A percentile compares a stretch with the other conserved stretches of the same genome.
These are phyloP conservation scores for Amanita jacksonii DNA, from an alignment of 768 basidiomycete species.

Conservation along the genomic window DNA sequence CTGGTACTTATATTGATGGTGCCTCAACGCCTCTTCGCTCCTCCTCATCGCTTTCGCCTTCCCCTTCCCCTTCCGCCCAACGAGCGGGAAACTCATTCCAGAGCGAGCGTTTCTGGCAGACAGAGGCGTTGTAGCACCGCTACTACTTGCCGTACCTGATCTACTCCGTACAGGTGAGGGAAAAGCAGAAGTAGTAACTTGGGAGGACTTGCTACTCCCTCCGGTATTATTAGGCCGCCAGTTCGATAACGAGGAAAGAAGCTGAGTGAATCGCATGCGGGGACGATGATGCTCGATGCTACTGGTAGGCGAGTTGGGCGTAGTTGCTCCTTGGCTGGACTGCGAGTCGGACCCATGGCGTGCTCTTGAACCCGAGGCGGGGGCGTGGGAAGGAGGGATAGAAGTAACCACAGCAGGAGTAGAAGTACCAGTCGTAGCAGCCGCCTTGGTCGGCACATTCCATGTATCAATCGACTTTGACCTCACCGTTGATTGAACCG, in stretches of 20 bases:
- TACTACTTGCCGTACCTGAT: background rate
- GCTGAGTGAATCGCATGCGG: conserved; percentile 1
- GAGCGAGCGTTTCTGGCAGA: background rate
- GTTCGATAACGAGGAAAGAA: conserved; percentile 22
- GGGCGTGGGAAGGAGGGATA: background rate
- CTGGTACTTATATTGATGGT: conserved; percentile 15
- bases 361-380: background rate
- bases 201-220: conserved; percentile 8
- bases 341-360: conserved; percentile 23
- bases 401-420: background rate
- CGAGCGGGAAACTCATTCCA: background rate
- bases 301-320: conserved; percentile 13
- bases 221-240: conserved; percentile 28
- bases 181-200: background rate
- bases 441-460: background rate
- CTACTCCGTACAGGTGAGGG: background rate
- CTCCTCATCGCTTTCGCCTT: conserved; percentile 17
- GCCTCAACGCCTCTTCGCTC: conserved; percentile 39
- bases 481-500: background rate
- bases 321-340: conserved; percentile 12
- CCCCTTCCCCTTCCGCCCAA: conserved; percentile 1
- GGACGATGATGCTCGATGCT: conserved; percentile 18
- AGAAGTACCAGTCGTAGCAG: no score
- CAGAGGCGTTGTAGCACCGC: background rate
- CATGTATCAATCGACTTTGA: conserved; percentile 7